Evolutionary conservation across 768 basidiomycete species (phyloP), one percentile per base, ranked within the genome.

Genomic region (Kwoniella pini): DNA sequence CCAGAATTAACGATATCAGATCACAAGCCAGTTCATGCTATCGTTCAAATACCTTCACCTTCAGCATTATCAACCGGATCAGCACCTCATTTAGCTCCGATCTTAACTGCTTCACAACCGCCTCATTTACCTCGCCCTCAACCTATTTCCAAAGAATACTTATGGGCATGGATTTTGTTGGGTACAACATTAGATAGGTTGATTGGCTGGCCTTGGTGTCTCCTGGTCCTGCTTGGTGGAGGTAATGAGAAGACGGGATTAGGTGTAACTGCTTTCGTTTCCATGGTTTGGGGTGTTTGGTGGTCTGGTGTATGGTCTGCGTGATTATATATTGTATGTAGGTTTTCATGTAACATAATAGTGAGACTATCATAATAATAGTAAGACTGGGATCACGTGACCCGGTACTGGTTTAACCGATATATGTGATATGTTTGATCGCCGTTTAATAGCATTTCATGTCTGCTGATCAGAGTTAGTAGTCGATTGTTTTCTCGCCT

Each of bases 1-100:
- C 65, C 70, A 7, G 60, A 62, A 24, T 90, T 93, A 77, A 89
- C 88, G 13, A 85, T 88, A 3, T 94, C 91, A 11, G 95, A 98
- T 78, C 95, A 98, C 79, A 96, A 96, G 87, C 94, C 94, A 0
- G 84, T 98, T 50, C 86, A 91, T 15, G 82, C 85, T 28, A 80
- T 92, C 36, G 82, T 93, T 12, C 80, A 85, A 26, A 81, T 92
- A n/a, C 68, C 72, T 21, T 71, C 81, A 1, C 52, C 74, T 4
- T 26, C 71, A 17, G 62, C 67, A 6, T 55, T 81, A 4, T 50
- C 75, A 6, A 31, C 69, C 1, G 50, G 74, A 1, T 43, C 75
- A 9, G 71, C 70, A 24, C 79, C 67, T 4, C 81, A 64, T 57
- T 60, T 51, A 40, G 73, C 46, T 33, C 69, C 40, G 55, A 78